These are phyloP conservation scores for Thalia dealbata DNA, from an alignment of 176 grass and related monocot genomes.

Conservation along the genomic window DNA sequence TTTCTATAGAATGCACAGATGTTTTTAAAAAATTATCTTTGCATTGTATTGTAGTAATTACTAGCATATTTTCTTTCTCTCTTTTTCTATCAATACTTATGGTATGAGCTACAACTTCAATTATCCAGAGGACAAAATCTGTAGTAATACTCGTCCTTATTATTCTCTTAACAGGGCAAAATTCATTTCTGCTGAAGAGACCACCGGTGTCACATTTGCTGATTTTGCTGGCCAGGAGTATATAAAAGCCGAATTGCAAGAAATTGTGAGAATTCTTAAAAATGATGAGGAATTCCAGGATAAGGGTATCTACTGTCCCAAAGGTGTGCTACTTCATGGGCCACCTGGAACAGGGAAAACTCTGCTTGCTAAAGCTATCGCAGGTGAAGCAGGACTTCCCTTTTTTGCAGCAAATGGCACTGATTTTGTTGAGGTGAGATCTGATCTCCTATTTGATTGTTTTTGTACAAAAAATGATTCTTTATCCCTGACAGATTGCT, in stretches of 20 bases:
- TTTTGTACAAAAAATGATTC: background rate
- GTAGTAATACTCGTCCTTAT: background rate
- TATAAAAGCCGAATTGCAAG: slow-evolving; percentile 25
- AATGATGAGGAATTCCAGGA: slow-evolving; percentile 31
- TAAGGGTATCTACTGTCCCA: slow-evolving; percentile 29
- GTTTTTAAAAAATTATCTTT: background rate
- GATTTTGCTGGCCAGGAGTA: slow-evolving; percentile 32
- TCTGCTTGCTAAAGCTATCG: slow-evolving; percentile 27
- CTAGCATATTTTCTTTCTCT: background rate
- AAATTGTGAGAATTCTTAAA: slow-evolving; percentile 28
- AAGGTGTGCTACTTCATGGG: slow-evolving; percentile 28
- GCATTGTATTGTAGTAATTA: background rate
- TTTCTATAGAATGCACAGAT: too few species aligned
- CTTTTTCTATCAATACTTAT: background rate
- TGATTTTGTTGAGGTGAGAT: slow-evolving; percentile 28
- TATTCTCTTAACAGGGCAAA: slow-evolving; percentile 12
- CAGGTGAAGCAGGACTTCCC: slow-evolving; percentile 26
- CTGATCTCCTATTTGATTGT: slow-evolving; percentile 3
- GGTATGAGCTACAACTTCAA: background rate
- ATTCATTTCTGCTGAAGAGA: slow-evolving; percentile 31
- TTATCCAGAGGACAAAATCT: background rate
- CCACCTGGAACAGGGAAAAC: slow-evolving; percentile 30
- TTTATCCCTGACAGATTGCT: background rate
- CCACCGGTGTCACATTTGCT: slow-evolving; percentile 25
- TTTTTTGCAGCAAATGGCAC: slow-evolving; percentile 32